Base-by-base conservation (phyloP, 345 rosid species). In the Eutrema yunnanense region DNA sequence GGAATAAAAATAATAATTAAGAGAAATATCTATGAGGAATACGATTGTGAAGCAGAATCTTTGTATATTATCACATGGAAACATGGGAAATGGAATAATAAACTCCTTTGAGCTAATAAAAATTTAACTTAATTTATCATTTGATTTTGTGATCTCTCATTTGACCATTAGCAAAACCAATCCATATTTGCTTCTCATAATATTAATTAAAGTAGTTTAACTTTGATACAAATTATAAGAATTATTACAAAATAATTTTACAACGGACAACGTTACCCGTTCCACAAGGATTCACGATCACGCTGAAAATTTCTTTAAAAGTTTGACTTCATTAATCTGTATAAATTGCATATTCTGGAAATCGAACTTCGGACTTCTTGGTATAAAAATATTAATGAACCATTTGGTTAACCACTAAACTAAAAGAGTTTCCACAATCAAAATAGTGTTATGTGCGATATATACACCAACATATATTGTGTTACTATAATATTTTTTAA, bases 21-120 rank as follows among this genome's bases (percentile, higher is more conserved):
- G 58, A 38, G 51, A 46, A 46, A 41, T 66, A 40, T 41, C 11
- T 26, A 44, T 34, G 54, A 27, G 16, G 56, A 44, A 63, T 53
- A 36, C 56, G 36, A 34, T 43, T 72, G 55, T 50, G 53, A 71
- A 32, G 77, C 64, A 46, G 48, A 73, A 41, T 42, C 33, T 61
- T 52, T 62, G 67, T 75, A 14, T 44, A 75, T 61, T 22, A 60
- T 77, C 86, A 84, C 87, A 79, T 84, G 90, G 83, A 82, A 77
- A 48, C 84, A 77, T 73, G 79, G 71, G 32, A 75, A 70, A 72
- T 62, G 67, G 67, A 67, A 67, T 78, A 69, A 65, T 50, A 76
- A 68, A 78, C 41, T 67, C 41, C 12, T 10, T 9, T 33, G 40
- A 59, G 52, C 47, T 58, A 29, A 58, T 11, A 33, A 52, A 16